Evolutionary conservation across 2,329 filamentous ascomycete species (phyloP).

Genomic region (Arthroderma sp.): DNA sequence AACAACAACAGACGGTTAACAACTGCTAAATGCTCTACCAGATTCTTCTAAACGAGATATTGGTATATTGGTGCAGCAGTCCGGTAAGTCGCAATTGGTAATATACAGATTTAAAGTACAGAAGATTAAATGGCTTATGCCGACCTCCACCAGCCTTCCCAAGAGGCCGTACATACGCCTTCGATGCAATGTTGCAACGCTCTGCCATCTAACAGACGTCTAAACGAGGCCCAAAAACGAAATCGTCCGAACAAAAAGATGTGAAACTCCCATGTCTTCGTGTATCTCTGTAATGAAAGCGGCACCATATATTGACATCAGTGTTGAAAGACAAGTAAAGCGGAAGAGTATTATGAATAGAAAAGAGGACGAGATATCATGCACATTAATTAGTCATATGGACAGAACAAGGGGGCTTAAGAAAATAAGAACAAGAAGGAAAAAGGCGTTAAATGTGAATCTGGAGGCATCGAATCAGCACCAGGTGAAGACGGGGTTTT

Average conservation of each 20-base stretch:
- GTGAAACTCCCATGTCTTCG: background rate
- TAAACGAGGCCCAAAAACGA: background rate
- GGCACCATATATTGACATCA: background rate
- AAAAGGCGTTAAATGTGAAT: slow-evolving; percentile 2
- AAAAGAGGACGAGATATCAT: background rate
- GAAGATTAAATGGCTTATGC: no score
- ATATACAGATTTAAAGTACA: no score
- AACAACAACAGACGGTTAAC: no score
- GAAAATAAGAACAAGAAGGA: slow-evolving; percentile 3
- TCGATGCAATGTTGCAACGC: no score
- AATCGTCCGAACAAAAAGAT: background rate
- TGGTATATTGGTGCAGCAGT: no score
- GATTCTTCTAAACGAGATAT: no score
- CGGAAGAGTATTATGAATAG: background rate
- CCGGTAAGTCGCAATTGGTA: no score
- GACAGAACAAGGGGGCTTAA: background rate
- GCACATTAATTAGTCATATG: background rate
- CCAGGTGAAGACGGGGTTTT: slow-evolving; percentile 95
- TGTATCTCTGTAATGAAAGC: background rate
- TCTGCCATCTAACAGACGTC: background rate
- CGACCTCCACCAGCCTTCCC: no score
- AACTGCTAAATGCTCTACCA: no score
- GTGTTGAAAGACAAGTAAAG: slow-evolving; percentile 2
- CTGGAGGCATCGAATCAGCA: slow-evolving; percentile 45
- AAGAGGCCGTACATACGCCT: no score